Conservation (phyloP, 208 protist genomes). For the Leishmania mexicana region DNA sequence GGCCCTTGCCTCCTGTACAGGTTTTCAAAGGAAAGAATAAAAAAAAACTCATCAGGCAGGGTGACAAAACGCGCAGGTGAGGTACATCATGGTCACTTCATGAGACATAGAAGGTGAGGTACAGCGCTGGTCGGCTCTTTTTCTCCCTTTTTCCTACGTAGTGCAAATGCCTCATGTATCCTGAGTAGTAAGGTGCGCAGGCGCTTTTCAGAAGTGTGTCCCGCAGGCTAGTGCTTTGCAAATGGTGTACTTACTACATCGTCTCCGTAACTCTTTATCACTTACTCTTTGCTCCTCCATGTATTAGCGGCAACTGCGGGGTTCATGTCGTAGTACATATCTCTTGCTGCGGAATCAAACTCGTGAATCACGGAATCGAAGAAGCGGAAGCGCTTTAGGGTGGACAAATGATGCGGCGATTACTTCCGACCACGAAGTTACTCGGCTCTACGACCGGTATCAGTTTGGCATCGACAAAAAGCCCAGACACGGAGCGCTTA, state of each 20-base stretch:
- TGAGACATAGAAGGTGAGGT: background rate
- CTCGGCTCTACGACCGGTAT: background rate
- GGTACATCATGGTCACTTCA: background rate
- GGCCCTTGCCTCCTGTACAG: background rate
- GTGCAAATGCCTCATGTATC: background rate
- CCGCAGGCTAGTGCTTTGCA: too few relatives aligned
- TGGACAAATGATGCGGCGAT: slow-evolving; percentile 8
- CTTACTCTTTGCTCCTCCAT: background rate
- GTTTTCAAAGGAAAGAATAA: background rate
- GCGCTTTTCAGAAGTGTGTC: background rate
- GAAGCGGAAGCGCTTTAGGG: background rate
- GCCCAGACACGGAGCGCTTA: slow-evolving; percentile 14
- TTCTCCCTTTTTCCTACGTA: background rate
- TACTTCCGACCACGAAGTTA: background rate
- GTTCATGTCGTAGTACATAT: background rate
- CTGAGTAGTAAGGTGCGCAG: background rate
- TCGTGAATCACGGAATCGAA: background rate
- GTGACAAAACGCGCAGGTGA: background rate
- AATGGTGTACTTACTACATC: background rate
- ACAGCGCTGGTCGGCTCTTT: background rate
- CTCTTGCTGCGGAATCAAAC: background rate
- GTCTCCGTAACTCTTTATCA: background rate
- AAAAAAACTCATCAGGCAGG: background rate
- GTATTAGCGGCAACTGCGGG: background rate
- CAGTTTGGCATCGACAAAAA: slow-evolving; percentile 3